These are phyloP conservation scores for Magnaporthiopsis poae DNA, from an alignment of 2,329 filamentous ascomycete species.

Conservation along the genomic window DNA sequence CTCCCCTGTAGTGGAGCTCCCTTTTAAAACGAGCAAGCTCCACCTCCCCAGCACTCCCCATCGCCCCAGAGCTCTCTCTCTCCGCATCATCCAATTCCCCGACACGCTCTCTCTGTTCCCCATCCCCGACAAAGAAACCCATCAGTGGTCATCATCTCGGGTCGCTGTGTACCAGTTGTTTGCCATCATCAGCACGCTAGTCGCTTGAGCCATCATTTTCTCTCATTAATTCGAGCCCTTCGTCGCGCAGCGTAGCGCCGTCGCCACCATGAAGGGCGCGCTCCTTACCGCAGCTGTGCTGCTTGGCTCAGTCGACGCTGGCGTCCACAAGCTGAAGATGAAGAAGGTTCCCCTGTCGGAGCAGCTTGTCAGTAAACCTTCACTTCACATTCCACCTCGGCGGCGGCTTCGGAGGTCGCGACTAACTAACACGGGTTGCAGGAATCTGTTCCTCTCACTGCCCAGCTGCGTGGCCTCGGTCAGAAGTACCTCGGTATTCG, in stretches of 20 bases:
- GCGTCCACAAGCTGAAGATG: conserved; percentile 91
- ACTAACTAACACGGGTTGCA: conserved; percentile 25
- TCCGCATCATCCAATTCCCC: not conserved
- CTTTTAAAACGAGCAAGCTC: conserved; percentile 1
- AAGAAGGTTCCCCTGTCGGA: conserved; percentile 89
- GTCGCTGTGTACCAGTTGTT: not conserved
- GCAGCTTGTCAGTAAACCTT: conserved; percentile 63
- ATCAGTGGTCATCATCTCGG: not conserved
- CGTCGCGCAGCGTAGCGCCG: conserved; percentile 16
- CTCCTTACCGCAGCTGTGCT: conserved; percentile 70
- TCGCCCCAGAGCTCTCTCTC: not conserved
- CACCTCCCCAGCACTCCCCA: not conserved
- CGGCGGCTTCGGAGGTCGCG: not conserved
- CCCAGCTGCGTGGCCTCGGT: conserved; percentile 70
- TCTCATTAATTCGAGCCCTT: conserved; percentile 5
- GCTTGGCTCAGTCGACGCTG: conserved; percentile 73
- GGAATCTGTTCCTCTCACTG: conserved; percentile 69
- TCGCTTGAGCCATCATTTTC: not conserved
- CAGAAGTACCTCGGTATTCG: conserved; percentile 94
- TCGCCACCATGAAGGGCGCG: conserved; percentile 70
- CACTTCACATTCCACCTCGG: not conserved
- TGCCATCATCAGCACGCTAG: not conserved
- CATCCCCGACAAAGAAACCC: not conserved
- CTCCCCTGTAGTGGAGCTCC: conserved; percentile 1
- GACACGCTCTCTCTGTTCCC: conserved; percentile 1